Percentiles rank a stretch among this genome's conserved stretches.
These are phyloP conservation scores for Leptographium lundbergii DNA, from an alignment of 2,329 filamentous ascomycete species.

Conservation along the genomic window DNA sequence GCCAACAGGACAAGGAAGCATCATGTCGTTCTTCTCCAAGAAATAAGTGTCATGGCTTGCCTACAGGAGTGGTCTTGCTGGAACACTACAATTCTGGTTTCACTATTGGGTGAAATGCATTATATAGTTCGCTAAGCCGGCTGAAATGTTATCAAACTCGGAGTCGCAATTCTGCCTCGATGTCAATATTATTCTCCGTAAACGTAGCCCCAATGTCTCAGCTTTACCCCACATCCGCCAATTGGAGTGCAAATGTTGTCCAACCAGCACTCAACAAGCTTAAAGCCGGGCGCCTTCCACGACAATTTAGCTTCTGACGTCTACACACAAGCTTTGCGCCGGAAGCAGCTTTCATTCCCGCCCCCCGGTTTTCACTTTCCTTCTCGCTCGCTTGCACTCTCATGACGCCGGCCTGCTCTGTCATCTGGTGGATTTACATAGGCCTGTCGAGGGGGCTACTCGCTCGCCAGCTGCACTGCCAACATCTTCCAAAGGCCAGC, in stretches of 20 bases:
- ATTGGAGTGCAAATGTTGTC: background rate
- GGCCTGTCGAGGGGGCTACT: background rate
- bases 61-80: background rate
- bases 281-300: background rate
- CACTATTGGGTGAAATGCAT: too few relatives aligned
- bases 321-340: background rate
- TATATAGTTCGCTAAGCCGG: too few relatives aligned
- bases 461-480: background rate
- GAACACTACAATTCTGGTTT: too few relatives aligned
- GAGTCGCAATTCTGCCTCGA: too few relatives aligned
- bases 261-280: background rate
- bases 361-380: background rate
- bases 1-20: slow-evolving; percentile 55
- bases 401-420: background rate
- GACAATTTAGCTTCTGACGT: background rate
- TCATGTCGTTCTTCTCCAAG: slow-evolving; percentile 88
- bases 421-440: background rate
- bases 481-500: background rate
- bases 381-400: background rate
- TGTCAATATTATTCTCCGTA: too few relatives aligned
- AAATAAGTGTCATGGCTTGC: slow-evolving; percentile 33
- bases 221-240: background rate
- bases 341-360: background rate
- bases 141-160: too few relatives aligned
- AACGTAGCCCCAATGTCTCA: too few relatives aligned